Base-by-base conservation (phyloP, 2,329 filamentous ascomycete species). In the Fusarium foetens region DNA sequence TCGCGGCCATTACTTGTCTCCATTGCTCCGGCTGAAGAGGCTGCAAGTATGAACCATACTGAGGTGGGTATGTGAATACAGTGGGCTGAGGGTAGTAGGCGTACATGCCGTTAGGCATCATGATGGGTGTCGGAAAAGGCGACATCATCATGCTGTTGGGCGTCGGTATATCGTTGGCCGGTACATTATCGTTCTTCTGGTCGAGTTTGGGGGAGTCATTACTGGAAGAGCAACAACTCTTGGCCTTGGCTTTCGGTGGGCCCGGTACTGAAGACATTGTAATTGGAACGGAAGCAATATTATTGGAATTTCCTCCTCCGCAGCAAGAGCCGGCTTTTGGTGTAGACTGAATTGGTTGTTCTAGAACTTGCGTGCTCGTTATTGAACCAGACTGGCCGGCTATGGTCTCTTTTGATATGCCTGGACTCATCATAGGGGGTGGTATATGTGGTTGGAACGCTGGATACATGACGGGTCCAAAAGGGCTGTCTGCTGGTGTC, bases 21-120 rank as follows among this genome's bases (percentile, higher is more conserved):
- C 86, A 89, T 54, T 86, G 86, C 19, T 84, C 81, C n/a, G 85
- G 86, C 68, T 88, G 85, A 14, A 89, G 81, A 8, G 87, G 87
- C 54, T 88, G 86, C 70, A 87, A 81, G 72, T 84, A 88, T 1
- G 87, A 88, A 12, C 87, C 87, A 75, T 86, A 88, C 27, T 86
- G 83, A 6, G 86, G 81, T 8, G 87, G 86, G 55, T 88, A 88
- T 13, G 85, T 85, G 69, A 86, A 88, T 21, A 87, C 79, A 21
- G 83, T 85, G 5, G 83, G 82, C 39, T 85, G 84, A 9, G 81
- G 75, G 57, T 82, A 84, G 74, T 82, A 84, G 11, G 79, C 76
- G 67, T 82, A 83, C 68, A 84, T 80, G 65, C 81, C 80, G 57
- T 82, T 81, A 3, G 80, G 77, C 74, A 85, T 79, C 51, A 79